A percentile compares a stretch with the other conserved stretches of the same genome.
Evolutionary conservation across 108 stramenopile genomes (phyloP).

Genomic region (Parietichytrium sp.): DNA sequence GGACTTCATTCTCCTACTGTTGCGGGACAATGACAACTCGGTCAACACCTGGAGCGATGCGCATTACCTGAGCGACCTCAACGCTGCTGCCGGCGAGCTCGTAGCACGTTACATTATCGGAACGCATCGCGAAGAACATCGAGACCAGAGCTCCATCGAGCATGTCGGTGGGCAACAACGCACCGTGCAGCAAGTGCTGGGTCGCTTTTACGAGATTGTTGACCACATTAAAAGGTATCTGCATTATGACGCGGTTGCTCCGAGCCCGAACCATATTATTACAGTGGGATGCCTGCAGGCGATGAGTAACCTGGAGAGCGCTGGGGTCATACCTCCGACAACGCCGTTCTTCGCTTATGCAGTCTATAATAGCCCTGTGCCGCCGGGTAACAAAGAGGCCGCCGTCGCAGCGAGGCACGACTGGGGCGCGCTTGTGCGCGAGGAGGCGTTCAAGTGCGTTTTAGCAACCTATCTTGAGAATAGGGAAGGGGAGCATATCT

Average conservation of each 20-base stretch:
- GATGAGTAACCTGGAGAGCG: neutral
- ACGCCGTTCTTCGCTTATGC: conserved; percentile 26
- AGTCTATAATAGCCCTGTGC: neutral
- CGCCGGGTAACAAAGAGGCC: conserved; percentile 9
- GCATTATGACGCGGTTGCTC: conserved; percentile 28
- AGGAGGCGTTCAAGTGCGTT: conserved; percentile 36
- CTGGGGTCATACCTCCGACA: neutral
- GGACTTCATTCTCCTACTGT: neutral
- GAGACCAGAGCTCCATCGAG: neutral
- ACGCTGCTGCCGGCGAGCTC: neutral
- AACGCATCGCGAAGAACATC: neutral
- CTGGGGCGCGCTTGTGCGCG: conserved; percentile 14
- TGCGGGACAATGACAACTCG: conserved; percentile 35
- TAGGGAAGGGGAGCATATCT: neutral
- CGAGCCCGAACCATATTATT: conserved; percentile 14
- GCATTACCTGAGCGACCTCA: conserved; percentile 15
- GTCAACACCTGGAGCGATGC: neutral
- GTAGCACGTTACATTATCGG: neutral
- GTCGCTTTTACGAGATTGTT: conserved; percentile 6
- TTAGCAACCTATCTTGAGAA: neutral
- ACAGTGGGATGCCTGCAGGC: conserved; percentile 17
- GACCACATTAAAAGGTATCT: conserved; percentile 17
- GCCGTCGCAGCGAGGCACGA: conserved; percentile 9
- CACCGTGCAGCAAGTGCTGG: neutral
- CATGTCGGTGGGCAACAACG: neutral